These are phyloP conservation scores for Auxenochlorella protothecoides DNA, from an alignment of 139 green algal genomes.

Conservation along the genomic window DNA sequence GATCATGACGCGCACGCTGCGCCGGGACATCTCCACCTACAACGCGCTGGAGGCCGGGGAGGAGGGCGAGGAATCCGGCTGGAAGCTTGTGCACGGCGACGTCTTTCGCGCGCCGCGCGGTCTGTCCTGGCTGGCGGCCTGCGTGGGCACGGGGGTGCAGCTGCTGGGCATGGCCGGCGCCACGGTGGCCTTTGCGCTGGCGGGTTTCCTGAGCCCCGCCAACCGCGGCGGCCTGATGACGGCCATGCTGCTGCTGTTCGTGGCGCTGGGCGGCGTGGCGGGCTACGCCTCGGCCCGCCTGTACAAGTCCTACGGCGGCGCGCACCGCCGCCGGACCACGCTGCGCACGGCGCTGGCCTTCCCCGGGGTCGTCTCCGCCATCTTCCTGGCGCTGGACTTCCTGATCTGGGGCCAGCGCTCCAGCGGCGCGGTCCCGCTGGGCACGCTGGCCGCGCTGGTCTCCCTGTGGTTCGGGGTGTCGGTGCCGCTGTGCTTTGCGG, in stretches of 20 bases:
- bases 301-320: slow-evolving; percentile 73
- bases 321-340: slow-evolving; percentile 78
- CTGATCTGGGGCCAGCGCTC: slow-evolving; percentile 89
- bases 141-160: slow-evolving; percentile 88
- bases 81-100: slow-evolving; percentile 98
- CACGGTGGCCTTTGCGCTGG: slow-evolving; percentile 91
- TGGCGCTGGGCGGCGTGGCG: slow-evolving; percentile 92
- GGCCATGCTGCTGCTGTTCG: slow-evolving; percentile 92
- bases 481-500: slow-evolving; percentile 90
- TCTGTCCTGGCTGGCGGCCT: slow-evolving; percentile 70
- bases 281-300: slow-evolving; percentile 87
- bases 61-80: slow-evolving; percentile 93
- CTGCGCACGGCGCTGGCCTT: slow-evolving; percentile 85
- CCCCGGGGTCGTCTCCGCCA: slow-evolving; percentile 73
- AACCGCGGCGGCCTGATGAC: slow-evolving; percentile 98
- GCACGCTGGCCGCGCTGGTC: slow-evolving; percentile 89
- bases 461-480: slow-evolving; percentile 98
- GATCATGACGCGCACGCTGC: slow-evolving; percentile 96
- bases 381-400: slow-evolving; percentile 92
- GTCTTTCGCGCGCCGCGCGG: slow-evolving; percentile 84
- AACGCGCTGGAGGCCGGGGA: slow-evolving; percentile 92
- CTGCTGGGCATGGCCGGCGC: slow-evolving; percentile 85
- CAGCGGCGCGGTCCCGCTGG: slow-evolving; percentile 87
- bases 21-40: slow-evolving; percentile 90
- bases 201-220: slow-evolving; percentile 94